Base-by-base conservation (phyloP, 768 basidiomycete species). In the Trametes gibbosa region DNA sequence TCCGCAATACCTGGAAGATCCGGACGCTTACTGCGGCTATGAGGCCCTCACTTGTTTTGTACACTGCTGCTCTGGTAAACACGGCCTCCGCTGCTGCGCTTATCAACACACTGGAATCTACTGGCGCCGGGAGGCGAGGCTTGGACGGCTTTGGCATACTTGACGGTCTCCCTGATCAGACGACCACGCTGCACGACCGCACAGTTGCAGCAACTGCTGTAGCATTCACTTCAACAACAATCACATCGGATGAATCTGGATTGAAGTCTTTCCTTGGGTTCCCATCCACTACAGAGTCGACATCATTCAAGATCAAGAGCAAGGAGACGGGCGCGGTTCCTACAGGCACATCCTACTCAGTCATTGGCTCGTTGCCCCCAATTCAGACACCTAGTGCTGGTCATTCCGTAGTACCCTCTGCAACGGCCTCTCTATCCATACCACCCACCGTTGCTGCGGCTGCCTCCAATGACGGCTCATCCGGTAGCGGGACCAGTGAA, bases 401-500 rank as follows among this genome's bases (percentile, higher is more conserved):
- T 1, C 17, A n/a, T n/a, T 19, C 56, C 14, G 46, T 13, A 2
- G 34, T 47, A 9, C 37, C 37, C 16, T 17, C 24, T 25, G 25
- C 59, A 7, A 17, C 55, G 17, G 24, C 60, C 1, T 12, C 46
- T 7, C 17, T 47, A 16, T 27, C 56, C 17, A 46, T 40, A 19
- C 3, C 58, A 2, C 3, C 24, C 7, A 21, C 61, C 14, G 39
- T 50, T 10, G 27, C 53, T 3, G 35, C 59, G 3, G 17, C 41
- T 5, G n/a, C 41, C 21, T 16, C 59, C 2, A 17, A 46, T 19
- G 27, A 47, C n/a, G 16, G 17, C 21, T 4, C 59, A 4, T 21
- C 55, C 8, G 23, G 57, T 10, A 48, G 46, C 19, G 81, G 79
- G 66, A 73, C 79, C 21, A 78, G 76, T 27, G 74, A 81, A 66